Conservation (phyloP, 805 yeast genomes). For the Metschnikowia noctiluminum region DNA sequence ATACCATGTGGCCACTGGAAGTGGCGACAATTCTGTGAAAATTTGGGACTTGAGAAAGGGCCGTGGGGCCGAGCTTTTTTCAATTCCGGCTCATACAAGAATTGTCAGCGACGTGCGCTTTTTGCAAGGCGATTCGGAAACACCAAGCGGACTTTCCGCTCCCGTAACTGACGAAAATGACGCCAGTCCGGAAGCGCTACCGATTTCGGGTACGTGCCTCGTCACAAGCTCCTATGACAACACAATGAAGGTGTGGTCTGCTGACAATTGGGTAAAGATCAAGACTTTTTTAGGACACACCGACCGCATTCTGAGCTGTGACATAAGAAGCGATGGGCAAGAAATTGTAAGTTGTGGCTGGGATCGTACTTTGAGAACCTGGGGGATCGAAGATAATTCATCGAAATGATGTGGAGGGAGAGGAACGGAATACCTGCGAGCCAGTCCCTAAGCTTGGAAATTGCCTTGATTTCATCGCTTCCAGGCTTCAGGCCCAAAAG, state of each 20-base stretch:
- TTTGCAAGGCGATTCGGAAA: conserved; percentile 23
- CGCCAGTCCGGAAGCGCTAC: conserved; percentile 26
- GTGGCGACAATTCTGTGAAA: conserved; percentile 76
- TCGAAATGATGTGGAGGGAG: background rate
- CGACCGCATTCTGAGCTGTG: conserved; percentile 74
- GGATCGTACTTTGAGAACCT: conserved; percentile 76
- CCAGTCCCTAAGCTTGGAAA: too few species aligned
- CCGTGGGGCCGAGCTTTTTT: conserved; percentile 34
- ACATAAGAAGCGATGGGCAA: conserved; percentile 42
- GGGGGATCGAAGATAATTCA: conserved; percentile 30
- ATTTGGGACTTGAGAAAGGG: conserved; percentile 77
- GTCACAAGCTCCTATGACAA: conserved; percentile 73
- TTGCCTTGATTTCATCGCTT: too few species aligned
- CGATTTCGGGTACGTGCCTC: conserved; percentile 45
- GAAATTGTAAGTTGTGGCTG: conserved; percentile 67
- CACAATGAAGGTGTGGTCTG: conserved; percentile 52
- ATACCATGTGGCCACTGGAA: conserved; percentile 71
- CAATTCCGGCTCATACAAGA: conserved; percentile 74
- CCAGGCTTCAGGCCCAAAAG: too few species aligned
- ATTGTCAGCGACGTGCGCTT: conserved; percentile 66
- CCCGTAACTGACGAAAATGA: conserved; percentile 30
- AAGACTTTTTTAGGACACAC: conserved; percentile 50
- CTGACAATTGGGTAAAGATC: conserved; percentile 66
- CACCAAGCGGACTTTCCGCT: conserved; percentile 10
- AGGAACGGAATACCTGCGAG: background rate